phyloP scores from a whole-genome alignment of 179 eudicot species.

The Actinidia arguta region DNA sequence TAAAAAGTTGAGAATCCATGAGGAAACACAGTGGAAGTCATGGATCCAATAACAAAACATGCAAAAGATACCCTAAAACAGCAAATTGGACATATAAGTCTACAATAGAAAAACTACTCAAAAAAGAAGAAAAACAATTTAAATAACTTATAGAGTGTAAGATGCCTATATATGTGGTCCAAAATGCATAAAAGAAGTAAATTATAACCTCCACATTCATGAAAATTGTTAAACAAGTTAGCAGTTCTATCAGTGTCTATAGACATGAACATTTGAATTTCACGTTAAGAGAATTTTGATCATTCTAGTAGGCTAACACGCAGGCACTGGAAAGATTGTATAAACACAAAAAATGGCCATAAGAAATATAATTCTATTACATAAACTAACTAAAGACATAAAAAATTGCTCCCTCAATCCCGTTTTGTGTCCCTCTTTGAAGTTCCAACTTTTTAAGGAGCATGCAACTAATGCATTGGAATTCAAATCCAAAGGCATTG shows the following conservation, averaged over 20 bases:
- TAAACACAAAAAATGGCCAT: not conserved
- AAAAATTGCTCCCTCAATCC: too few species aligned
- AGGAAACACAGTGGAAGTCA: not conserved
- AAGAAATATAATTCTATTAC: not conserved
- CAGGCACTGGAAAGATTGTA: slow-evolving; percentile 69
- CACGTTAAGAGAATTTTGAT: slow-evolving; percentile 90
- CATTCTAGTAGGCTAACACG: slow-evolving; percentile 72
- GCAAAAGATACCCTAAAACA: not conserved
- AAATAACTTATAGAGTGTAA: not conserved
- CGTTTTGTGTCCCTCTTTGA: too few species aligned
- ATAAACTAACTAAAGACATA: not conserved
- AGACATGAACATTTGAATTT: slow-evolving; percentile 97
- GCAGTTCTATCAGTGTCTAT: slow-evolving; percentile 94
- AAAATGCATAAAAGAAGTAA: slow-evolving; percentile 12
- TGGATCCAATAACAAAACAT: not conserved
- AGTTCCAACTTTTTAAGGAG: too few species aligned
- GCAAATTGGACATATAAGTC: not conserved
- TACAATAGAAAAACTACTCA: not conserved
- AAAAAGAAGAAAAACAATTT: not conserved
- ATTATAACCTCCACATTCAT: slow-evolving; percentile 94
- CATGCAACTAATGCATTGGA: too few species aligned
- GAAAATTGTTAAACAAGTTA: slow-evolving; percentile 89
- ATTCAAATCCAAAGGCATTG: too few species aligned
- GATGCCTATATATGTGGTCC: not conserved
- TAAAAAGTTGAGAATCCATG: not conserved